phyloP scores from a whole-genome alignment of 179 eudicot species.

The Beta corolliflora region DNA sequence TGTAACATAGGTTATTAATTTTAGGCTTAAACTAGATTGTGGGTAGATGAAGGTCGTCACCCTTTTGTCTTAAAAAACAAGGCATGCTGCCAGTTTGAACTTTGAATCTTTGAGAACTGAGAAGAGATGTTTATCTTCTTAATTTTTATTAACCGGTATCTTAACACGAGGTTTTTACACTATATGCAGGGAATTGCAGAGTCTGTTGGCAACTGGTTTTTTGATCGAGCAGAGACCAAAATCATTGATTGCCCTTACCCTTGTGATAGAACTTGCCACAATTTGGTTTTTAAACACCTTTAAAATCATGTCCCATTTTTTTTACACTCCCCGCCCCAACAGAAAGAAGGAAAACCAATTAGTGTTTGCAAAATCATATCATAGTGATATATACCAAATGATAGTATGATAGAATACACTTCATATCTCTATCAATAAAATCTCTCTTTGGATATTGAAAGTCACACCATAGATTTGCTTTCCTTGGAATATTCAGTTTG shows the following conservation, averaged over 20 bases:
- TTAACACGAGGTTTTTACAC: background rate
- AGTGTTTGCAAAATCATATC: background rate
- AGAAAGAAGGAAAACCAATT: background rate
- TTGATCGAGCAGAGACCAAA: constrained; percentile 39
- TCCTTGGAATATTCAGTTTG: too few species aligned
- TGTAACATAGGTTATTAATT: too few species aligned
- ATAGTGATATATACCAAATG: background rate
- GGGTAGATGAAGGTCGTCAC: too few species aligned
- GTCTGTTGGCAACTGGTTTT: constrained; percentile 48
- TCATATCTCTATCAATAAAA: too few species aligned
- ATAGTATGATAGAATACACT: too few species aligned
- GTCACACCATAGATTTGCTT: too few species aligned
- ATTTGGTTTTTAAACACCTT: constrained; percentile 46
- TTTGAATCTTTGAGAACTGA: too few species aligned
- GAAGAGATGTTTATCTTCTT: background rate
- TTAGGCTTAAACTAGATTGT: too few species aligned
- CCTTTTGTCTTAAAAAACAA: too few species aligned
- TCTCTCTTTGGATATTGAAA: too few species aligned
- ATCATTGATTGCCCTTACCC: constrained; percentile 49
- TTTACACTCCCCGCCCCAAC: background rate
- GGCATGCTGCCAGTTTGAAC: too few species aligned
- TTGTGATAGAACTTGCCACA: constrained; percentile 54
- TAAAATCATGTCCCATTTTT: background rate
- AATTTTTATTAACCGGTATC: background rate
- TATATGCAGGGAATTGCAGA: constrained; percentile 46